A percentile compares a stretch with the other conserved stretches of the same genome.
Evolutionary conservation across 2,329 filamentous ascomycete species (phyloP).

Genomic region (Alternaria incomplexa): DNA sequence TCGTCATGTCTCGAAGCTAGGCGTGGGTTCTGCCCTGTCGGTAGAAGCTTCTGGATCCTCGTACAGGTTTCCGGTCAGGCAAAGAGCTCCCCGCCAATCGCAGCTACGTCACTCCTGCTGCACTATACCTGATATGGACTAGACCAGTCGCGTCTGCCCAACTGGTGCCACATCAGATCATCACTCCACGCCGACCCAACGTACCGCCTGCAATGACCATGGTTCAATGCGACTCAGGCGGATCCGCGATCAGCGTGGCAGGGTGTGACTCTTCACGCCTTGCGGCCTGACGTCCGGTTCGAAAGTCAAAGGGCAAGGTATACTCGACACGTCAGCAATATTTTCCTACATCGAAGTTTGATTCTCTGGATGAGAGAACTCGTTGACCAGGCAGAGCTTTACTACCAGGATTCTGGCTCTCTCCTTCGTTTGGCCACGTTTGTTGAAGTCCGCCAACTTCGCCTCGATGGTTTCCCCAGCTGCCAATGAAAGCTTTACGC

Average conservation of each 20-base stretch:
- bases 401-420: background rate
- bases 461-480: background rate
- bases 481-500: background rate
- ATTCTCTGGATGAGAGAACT: background rate
- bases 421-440: background rate
- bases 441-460: background rate
- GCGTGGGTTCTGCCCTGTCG: conserved; percentile 23
- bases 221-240: background rate
- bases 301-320: background rate
- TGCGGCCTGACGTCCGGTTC: background rate
- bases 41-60: conserved; percentile 37
- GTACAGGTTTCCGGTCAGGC: conserved; percentile 25
- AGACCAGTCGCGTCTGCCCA: background rate
- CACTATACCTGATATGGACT: background rate
- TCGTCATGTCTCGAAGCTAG: conserved; percentile 23
- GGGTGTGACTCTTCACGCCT: background rate
- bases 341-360: background rate
- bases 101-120: conserved; percentile 10
- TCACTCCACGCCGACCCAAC: conserved; percentile 9
- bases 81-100: conserved; percentile 11
- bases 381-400: background rate
- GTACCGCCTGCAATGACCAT: background rate
- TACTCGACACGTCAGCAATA: conserved; percentile 9
- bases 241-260: background rate
- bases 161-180: conserved; percentile 1